Conservation (phyloP, 1,139 yeast species). For the Hemisphaericaspora xylofermentans region DNA sequence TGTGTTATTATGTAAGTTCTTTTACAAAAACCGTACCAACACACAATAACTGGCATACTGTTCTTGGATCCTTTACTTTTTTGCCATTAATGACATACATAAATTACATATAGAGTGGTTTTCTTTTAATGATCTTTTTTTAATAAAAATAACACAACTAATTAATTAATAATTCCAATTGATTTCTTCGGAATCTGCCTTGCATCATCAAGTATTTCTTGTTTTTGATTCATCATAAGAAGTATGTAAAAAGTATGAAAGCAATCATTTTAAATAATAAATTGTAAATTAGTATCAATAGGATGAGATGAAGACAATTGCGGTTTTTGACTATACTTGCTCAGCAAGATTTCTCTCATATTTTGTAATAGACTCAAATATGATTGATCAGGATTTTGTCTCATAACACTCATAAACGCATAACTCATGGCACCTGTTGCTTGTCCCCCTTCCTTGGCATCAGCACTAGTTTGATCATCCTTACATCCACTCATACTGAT, state of each 20-base stretch:
- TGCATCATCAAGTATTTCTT: neutral
- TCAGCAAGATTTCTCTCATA: conserved; percentile 67
- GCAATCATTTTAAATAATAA: conserved; percentile 28
- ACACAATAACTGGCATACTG: too few relatives aligned
- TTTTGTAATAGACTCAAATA: conserved; percentile 77
- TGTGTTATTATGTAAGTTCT: conserved; percentile 31
- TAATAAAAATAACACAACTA: neutral
- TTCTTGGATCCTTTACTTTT: too few relatives aligned
- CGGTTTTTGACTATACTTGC: conserved; percentile 83
- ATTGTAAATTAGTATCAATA: conserved; percentile 70
- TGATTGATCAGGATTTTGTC: conserved; percentile 67
- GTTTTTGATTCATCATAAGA: too few relatives aligned
- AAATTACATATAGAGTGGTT: neutral
- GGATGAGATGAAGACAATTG: conserved; percentile 86
- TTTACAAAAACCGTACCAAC: too few relatives aligned
- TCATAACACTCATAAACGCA: conserved; percentile 76
- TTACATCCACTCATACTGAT: conserved; percentile 87
- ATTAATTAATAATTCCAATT: too few relatives aligned
- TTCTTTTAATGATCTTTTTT: neutral
- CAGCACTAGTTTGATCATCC: conserved; percentile 81
- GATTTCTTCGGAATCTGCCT: neutral
- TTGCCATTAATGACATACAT: conserved; percentile 1
- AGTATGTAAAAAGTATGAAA: conserved; percentile 3
- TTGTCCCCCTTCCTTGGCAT: conserved; percentile 72
- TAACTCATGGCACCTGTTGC: conserved; percentile 95